Base-by-base conservation (phyloP, 768 basidiomycete species). In the Tulasnella sp. region DNA sequence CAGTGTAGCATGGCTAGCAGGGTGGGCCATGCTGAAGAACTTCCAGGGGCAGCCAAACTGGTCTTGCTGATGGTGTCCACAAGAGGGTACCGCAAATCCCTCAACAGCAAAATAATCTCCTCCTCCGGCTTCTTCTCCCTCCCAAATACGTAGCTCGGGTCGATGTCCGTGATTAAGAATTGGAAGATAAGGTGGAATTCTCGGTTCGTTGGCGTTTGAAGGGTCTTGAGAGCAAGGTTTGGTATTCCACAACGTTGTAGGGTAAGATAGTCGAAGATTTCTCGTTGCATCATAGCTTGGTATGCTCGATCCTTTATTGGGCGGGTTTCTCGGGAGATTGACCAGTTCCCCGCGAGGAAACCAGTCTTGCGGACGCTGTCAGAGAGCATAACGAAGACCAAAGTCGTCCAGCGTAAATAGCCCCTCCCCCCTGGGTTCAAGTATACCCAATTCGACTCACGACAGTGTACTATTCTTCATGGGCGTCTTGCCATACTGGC, bases 21-120 rank as follows among this genome's bases (percentile, higher is more conserved):
- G 29, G 89, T 86, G 0, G 94, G 93, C 97, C 97, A 99, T n/a
- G 91, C 90, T 83, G 94, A 92, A 85, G 92, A 91, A 74, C 91
- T 91, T 0, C 93, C 96, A 0, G 95, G 93, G 1, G 96, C 91
- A 9, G 91, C 91, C 5, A 99, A 83, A 87, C 93, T 94, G 79
- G 93, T 96, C 72, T 90, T 90, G 79, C 94, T 93, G 22, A 98
- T 87, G 76, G 89, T 87, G 71, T 90, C 87, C 3, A 89, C 86
- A 77, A 90, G 93, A 0, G 97, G 97, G 83, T 98, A 99, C 78
- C 88, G 86, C 45, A 94, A 82, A 7, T 90, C 88, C 81, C 89
- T 91, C 78, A 99, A 82, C 9, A 92, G 86, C 4, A 87, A 87
- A 15, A 93, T 86, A 79, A 94, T 91, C 79, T 96, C 93, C 72